Evolutionary conservation across 78 protist genomes (phyloP), one percentile per base, ranked within the genome.

Genomic region (Isochrysis galbana): DNA sequence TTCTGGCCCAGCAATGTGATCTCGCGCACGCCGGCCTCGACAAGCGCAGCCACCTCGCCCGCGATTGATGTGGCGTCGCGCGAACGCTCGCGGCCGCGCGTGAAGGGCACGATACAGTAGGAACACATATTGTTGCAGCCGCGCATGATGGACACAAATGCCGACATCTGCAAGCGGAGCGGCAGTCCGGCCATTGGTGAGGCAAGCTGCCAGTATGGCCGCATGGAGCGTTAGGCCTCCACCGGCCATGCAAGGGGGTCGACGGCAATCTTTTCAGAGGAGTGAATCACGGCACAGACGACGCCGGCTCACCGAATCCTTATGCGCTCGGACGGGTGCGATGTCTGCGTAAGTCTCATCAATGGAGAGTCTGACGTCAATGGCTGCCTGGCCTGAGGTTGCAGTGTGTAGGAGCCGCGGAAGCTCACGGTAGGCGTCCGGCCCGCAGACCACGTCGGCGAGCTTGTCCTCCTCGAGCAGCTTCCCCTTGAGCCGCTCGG

Each of bases 121-220:
- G 95, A 69, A 93, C 99, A 98, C 98, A 97, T 98, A 95, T 98
- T 98, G 93, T 97, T 96, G 94, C 86, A 70, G 23, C 99, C 99
- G 45, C 99, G 94, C 97, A 94, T 94, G 83, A 95, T 95, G 39
- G 97, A 95, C 45, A 96, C 96, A 26, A 51, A 96, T 0, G 97
- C 98, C 11, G 94, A 78, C 1, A 92, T 67, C 34, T 38, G n/a
- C n/a, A n/a, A n/a, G n/a, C n/a, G n/a, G n/a, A n/a, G n/a, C n/a
- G n/a, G n/a, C n/a, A n/a, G n/a, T n/a, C n/a, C n/a, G n/a, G n/a
- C n/a, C n/a, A n/a, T n/a, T n/a, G n/a, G n/a, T n/a, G n/a, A n/a
- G n/a, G n/a, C n/a, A n/a, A n/a, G n/a, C n/a, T n/a, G n/a, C n/a
- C n/a, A n/a, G n/a, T n/a, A n/a, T n/a, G n/a, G n/a, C n/a, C n/a